Base-by-base conservation (phyloP, 257 asterid genomes). In the Petrea volubilis region DNA sequence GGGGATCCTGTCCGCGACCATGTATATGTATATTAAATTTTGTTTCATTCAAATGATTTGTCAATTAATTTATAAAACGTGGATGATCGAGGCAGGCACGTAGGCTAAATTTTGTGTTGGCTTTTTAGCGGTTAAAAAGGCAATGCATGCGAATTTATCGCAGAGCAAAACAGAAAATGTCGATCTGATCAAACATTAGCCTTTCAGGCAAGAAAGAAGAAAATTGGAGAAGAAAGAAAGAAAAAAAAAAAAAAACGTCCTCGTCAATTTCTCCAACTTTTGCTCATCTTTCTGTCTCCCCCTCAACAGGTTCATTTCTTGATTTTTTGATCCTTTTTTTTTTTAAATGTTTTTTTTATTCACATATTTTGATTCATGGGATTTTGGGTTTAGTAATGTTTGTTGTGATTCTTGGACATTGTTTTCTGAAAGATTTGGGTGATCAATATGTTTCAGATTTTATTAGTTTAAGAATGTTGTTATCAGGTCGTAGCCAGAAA, bases 11-110 rank as follows among this genome's bases (percentile, higher is more conserved):
- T n/a, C n/a, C n/a, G n/a, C n/a, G n/a, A n/a, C n/a, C n/a, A n/a
- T n/a, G n/a, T n/a, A n/a, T n/a, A n/a, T n/a, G n/a, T n/a, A n/a
- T n/a, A n/a, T n/a, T n/a, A n/a, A n/a, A n/a, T n/a, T n/a, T n/a
- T n/a, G n/a, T n/a, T n/a, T n/a, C n/a, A n/a, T n/a, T n/a, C n/a
- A n/a, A n/a, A n/a, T n/a, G n/a, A n/a, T n/a, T n/a, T n/a, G n/a
- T n/a, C n/a, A n/a, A n/a, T n/a, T 61, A 34, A 0, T 40, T 69
- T 56, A 49, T 31, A 23, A 64, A 78, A 78, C 83, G 83, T 81
- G 86, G 77, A 71, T 71, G 64, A 77, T 58, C 60, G 67, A 76
- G 85, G 87, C 60, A 60, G 21, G 80, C 82, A 79, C 85, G 83
- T 74, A 64, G 57, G 20, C 9, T 7, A 2, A 38, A 12, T 34